Evolutionary conservation across 257 asterid genomes (phyloP).

Genomic region (Solanum chmielewskii): DNA sequence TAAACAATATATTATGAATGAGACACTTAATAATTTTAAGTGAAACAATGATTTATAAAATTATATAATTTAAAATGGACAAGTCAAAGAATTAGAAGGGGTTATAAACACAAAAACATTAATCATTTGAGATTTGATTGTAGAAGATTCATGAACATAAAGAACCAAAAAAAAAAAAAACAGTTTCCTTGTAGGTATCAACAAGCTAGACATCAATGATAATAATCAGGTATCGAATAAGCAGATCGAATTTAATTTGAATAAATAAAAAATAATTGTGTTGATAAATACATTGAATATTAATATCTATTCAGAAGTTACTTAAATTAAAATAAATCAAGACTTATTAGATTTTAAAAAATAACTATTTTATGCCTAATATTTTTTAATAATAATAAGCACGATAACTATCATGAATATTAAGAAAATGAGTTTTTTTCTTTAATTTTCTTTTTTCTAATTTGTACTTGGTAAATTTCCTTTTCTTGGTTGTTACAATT

Average conservation of each 20-base stretch:
- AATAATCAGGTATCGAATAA: neutral
- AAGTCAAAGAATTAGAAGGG: neutral
- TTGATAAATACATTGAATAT: neutral
- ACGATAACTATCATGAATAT: neutral
- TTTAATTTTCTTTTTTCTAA: too few relatives aligned
- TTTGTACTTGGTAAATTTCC: neutral
- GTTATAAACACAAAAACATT: neutral
- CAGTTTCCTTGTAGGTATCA: neutral
- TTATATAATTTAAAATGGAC: neutral
- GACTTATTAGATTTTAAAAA: too few relatives aligned
- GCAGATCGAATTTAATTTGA: neutral
- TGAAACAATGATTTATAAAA: neutral
- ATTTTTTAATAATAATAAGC: neutral
- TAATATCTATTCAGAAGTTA: neutral
- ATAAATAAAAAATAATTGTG: neutral
- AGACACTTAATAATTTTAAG: neutral
- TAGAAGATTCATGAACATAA: neutral
- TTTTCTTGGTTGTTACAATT: neutral
- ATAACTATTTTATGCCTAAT: too few relatives aligned
- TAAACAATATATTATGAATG: neutral
- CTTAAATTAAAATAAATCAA: neutral
- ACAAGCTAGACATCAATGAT: neutral
- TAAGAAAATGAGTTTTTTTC: neutral
- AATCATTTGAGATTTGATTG: conserved; percentile 2
- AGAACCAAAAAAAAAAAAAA: neutral